Conservation (phyloP, 345 rosid genomes). For the Sonneratia alba region DNA sequence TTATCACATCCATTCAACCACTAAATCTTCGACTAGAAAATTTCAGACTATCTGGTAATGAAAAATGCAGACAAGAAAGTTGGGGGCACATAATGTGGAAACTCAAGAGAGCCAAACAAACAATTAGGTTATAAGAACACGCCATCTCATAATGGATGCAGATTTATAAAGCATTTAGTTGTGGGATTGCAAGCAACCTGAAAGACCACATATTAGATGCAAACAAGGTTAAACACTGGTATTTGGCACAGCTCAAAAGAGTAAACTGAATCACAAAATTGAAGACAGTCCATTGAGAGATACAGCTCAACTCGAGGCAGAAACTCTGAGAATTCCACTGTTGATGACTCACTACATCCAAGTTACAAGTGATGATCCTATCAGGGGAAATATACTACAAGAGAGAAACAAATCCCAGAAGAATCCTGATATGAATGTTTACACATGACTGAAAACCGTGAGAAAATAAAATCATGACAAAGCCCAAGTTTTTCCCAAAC, state of each 20-base stretch:
- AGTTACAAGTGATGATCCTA: neutral
- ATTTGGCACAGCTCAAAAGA: neutral
- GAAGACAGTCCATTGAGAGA: neutral
- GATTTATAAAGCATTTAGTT: neutral
- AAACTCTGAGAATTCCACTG: neutral
- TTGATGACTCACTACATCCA: neutral
- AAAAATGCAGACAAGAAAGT: neutral
- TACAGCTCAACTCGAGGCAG: neutral
- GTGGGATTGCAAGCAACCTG: neutral
- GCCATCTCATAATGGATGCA: neutral
- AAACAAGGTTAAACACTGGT: neutral
- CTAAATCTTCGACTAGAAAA: neutral
- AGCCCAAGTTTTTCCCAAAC: slow-evolving; percentile 8
- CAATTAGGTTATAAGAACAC: neutral
- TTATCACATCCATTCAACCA: neutral
- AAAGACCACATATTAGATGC: neutral
- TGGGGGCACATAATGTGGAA: neutral
- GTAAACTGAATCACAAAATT: neutral
- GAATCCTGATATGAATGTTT: neutral
- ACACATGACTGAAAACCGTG: neutral
- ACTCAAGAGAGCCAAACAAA: neutral
- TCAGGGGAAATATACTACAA: neutral
- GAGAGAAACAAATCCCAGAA: neutral
- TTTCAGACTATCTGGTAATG: neutral
- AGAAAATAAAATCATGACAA: neutral